These are phyloP conservation scores for Chaetomium sp. DNA, from an alignment of 2,329 filamentous ascomycete genomes.

Conservation along the genomic window DNA sequence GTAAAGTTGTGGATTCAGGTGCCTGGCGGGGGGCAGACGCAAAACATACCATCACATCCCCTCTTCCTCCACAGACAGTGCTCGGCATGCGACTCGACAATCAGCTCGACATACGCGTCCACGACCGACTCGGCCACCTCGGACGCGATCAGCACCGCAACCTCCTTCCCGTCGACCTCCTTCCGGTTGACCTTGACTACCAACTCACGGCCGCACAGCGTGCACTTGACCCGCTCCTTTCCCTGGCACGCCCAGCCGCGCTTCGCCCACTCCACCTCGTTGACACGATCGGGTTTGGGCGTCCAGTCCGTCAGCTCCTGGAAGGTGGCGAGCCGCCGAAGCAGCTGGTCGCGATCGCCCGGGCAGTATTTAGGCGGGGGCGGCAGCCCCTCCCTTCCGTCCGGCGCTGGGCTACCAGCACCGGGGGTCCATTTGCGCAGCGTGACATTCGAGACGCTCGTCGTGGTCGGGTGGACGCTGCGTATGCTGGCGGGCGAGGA, in stretches of 20 bases:
- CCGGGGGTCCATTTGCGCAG: slow-evolving; percentile 46
- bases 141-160: slow-evolving; percentile 56
- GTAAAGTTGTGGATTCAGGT: not conserved
- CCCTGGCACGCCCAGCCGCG: slow-evolving; percentile 86
- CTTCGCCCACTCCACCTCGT: slow-evolving; percentile 93
- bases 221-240: slow-evolving; percentile 81
- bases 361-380: slow-evolving; percentile 75
- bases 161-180: slow-evolving; percentile 58
- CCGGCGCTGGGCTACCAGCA: slow-evolving; percentile 16
- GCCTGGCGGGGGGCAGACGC: not conserved
- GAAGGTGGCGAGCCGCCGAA: slow-evolving; percentile 81
- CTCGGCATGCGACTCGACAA: slow-evolving; percentile 74
- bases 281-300: slow-evolving; percentile 83
- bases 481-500: slow-evolving; percentile 31
- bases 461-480: slow-evolving; percentile 34
- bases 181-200: slow-evolving; percentile 74
- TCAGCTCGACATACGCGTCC: slow-evolving; percentile 72
- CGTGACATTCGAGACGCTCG: slow-evolving; percentile 47
- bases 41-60: slow-evolving; percentile 75
- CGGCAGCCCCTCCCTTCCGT: slow-evolving; percentile 32
- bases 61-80: slow-evolving; percentile 83
- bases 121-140: slow-evolving; percentile 68
- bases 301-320: slow-evolving; percentile 91
- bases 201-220: slow-evolving; percentile 80
- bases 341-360: slow-evolving; percentile 79